Conservation (phyloP, 2,329 filamentous ascomycete species). For the Leptographium galeiforme region DNA sequence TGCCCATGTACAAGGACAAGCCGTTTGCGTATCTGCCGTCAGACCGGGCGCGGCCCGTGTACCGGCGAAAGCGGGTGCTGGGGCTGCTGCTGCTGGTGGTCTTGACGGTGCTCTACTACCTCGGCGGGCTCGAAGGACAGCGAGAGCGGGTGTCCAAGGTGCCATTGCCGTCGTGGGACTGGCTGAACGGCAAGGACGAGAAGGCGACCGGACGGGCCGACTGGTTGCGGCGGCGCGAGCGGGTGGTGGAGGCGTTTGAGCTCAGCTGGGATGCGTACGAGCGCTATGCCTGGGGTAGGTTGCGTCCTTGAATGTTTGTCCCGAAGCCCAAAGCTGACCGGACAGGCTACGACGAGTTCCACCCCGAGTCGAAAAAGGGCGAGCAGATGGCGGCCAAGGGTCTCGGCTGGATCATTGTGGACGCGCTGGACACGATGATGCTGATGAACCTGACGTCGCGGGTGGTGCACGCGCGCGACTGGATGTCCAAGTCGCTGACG, state of each 20-base stretch:
- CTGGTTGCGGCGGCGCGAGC: conserved; percentile 66
- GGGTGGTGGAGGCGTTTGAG: conserved; percentile 79
- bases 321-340: not conserved
- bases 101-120: conserved; percentile 54
- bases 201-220: conserved; percentile 36
- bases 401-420: conserved; percentile 96
- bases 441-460: conserved; percentile 92
- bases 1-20: conserved; percentile 99
- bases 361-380: conserved; percentile 67
- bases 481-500: conserved; percentile 67
- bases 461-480: conserved; percentile 72
- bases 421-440: conserved; percentile 92
- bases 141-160: conserved; percentile 19
- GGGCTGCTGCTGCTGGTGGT: conserved; percentile 38
- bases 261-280: conserved; percentile 90
- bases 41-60: conserved; percentile 43
- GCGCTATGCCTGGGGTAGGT: conserved; percentile 83
- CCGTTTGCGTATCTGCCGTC: conserved; percentile 61
- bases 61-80: conserved; percentile 50
- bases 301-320: no score
- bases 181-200: conserved; percentile 34
- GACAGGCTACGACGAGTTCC: conserved; percentile 69
- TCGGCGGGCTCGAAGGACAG: conserved; percentile 41
- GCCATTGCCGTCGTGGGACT: conserved; percentile 36
- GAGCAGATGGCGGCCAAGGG: conserved; percentile 77